Evolutionary conservation across 139 green algal species (phyloP), one percentile per base, ranked within the genome.

Genomic region (Yamagishiella unicocca): DNA sequence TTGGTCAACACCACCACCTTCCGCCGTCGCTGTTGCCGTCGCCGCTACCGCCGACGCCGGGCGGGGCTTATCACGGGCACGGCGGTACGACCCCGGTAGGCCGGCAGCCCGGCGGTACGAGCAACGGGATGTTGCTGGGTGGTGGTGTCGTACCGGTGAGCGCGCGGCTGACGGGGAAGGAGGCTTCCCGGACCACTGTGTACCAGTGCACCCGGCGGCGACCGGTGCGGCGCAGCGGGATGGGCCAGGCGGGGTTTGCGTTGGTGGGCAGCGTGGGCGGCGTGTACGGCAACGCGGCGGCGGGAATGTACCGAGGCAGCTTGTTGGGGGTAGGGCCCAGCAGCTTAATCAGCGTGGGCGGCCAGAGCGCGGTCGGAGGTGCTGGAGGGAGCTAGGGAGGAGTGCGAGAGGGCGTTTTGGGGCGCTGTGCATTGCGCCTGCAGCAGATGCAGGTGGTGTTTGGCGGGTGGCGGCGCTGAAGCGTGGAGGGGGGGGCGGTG

Each of bases 131-230:
- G n/a, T 29, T 27, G 33, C 21, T 35, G 14, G 66, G 66, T 9
- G 66, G 66, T 10, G 43, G 33, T 12, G 38, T 27, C 46, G 21
- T 68, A 4, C 46, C 74, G 21, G 46, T 17, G 2, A 82, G 46
- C 31, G 74, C 46, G 31, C 55, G 58, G 40, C 78, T 84, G 40
- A 85, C 79, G 0, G 17, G 79, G 7, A 85, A 85, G 62, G 79
- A 75, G 29, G 79, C 79, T 1, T 66, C 79, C 3, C 79, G 79
- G 4, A 33, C 61, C 2, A 29, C 61, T 5, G 29, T 85, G 29
- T 85, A 85, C 38, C 79, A 75, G 62, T 85, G 79, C 61, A 75
- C 61, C 1, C 61, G 79, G 0, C 79, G 79, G 21, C 40, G 61
- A 42, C 40, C 61, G 6, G 42, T 85, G n/a, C 61, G 79, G 40